Evolutionary conservation across 257 asterid species (phyloP).

Genomic region (Nicotiana noctiflora): DNA sequence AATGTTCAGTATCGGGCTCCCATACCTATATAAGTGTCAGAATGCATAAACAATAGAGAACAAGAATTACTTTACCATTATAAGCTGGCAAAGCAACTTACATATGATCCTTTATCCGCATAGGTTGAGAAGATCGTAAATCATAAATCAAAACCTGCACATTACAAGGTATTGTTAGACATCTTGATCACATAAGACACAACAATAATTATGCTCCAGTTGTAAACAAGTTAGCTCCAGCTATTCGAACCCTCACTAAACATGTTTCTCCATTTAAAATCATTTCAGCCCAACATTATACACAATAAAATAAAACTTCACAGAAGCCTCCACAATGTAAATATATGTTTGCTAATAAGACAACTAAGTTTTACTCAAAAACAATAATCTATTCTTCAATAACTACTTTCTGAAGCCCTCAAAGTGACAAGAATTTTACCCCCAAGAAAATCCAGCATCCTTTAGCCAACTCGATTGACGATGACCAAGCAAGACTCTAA

Average conservation of each 20-base stretch:
- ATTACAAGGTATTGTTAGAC: constrained; percentile 10
- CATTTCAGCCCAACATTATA: neutral
- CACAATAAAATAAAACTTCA: neutral
- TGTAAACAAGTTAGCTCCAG: neutral
- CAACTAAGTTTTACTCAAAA: neutral
- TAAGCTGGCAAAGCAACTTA: constrained; percentile 33
- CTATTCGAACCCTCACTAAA: neutral
- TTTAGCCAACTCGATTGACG: neutral
- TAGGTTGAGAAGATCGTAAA: constrained; percentile 71
- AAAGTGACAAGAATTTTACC: neutral
- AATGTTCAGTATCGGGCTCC: constrained; percentile 75
- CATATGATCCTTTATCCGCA: constrained; percentile 88
- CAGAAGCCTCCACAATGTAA: neutral
- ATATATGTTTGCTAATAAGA: neutral
- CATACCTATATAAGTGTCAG: constrained; percentile 55
- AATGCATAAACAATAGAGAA: constrained; percentile 3
- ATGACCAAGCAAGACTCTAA: neutral
- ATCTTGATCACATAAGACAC: neutral
- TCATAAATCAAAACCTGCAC: constrained; percentile 76
- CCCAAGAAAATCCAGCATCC: neutral
- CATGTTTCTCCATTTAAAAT: neutral
- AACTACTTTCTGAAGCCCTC: neutral
- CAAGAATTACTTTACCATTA: neutral
- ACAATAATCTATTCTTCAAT: neutral
- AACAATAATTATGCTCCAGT: neutral